Conservation (phyloP, 2,329 filamentous ascomycete genomes). For the Dryadomyces quercivorus region DNA sequence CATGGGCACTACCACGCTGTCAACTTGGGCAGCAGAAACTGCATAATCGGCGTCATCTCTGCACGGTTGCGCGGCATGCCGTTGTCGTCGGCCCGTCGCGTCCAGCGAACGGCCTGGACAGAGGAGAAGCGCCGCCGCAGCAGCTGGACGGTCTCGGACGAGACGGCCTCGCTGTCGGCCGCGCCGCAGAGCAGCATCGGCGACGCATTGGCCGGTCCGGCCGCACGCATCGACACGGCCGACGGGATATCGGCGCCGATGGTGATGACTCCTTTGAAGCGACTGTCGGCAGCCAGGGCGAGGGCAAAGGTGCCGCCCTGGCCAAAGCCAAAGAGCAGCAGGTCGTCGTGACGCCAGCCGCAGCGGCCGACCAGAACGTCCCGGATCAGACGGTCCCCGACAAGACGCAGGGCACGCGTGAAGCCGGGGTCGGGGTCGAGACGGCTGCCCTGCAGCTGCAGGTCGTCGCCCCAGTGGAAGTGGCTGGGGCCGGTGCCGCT, state of each 20-base stretch:
- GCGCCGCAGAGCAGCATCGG: constrained; percentile 50
- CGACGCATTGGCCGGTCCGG: constrained; percentile 36
- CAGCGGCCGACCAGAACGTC: constrained; percentile 39
- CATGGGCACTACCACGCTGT: constrained; percentile 10
- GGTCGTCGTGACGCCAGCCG: constrained; percentile 46
- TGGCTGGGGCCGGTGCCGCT: constrained; percentile 17
- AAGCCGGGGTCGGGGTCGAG: constrained; percentile 54
- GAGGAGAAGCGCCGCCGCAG: constrained; percentile 54
- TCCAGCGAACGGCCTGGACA: constrained; percentile 58
- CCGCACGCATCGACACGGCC: constrained; percentile 26
- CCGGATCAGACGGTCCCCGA: constrained; percentile 39
- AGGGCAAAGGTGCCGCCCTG: constrained; percentile 55
- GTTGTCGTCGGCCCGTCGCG: constrained; percentile 44
- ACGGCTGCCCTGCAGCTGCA: constrained; percentile 38
- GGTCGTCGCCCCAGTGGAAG: constrained; percentile 58
- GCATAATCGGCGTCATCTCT: constrained; percentile 85
- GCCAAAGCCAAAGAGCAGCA: constrained; percentile 54
- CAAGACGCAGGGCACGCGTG: constrained; percentile 28
- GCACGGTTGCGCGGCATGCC: constrained; percentile 73
- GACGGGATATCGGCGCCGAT: constrained; percentile 45
- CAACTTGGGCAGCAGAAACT: constrained; percentile 40
- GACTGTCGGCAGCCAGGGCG: constrained; percentile 32
- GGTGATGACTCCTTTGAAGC: constrained; percentile 34
- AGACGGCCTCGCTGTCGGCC: constrained; percentile 30
- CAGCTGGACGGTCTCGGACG: constrained; percentile 48